A percentile compares a stretch with the other conserved stretches of the same genome.
Conservation (phyloP, 768 basidiomycete species). For the Pleurotus pulmonarius region DNA sequence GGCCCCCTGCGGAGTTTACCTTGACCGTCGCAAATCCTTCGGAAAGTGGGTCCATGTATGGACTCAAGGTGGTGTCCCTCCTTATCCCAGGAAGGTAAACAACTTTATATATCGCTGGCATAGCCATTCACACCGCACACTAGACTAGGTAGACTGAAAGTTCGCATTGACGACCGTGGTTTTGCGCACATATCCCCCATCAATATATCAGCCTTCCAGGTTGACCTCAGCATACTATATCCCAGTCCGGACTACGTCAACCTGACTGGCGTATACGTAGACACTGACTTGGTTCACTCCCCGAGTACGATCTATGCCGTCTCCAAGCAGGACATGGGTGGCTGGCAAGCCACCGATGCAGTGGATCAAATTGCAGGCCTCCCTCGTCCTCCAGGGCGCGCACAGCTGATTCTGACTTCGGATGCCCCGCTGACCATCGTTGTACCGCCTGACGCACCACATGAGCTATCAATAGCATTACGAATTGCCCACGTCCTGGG, state of each 20-base stretch:
- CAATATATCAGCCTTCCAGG: neutral
- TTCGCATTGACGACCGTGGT: neutral
- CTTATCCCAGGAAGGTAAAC: conserved; percentile 65
- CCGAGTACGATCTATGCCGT: neutral
- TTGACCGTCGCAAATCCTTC: conserved; percentile 68
- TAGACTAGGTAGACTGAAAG: conserved; percentile 2
- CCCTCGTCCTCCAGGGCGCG: conserved; percentile 42
- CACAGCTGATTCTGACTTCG: conserved; percentile 64
- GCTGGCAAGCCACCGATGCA: conserved; percentile 11
- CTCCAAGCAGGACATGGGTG: conserved; percentile 1
- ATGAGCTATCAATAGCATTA: conserved; percentile 51
- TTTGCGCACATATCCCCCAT: neutral
- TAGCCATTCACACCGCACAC: neutral
- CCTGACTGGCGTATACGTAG: neutral
- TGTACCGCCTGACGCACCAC: conserved; percentile 29
- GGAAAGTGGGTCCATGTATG: conserved; percentile 68
- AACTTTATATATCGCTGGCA: neutral
- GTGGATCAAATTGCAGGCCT: neutral
- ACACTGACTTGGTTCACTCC: neutral
- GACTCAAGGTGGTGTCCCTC: conserved; percentile 62
- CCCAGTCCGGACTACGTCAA: neutral
- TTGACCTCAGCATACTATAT: neutral
- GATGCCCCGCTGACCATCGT: conserved; percentile 53
- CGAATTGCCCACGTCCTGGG: conserved; percentile 68
- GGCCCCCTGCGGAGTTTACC: conserved; percentile 43